Conservation (phyloP, 176 grass and related monocot genomes). For the Oryza glumipatula region DNA sequence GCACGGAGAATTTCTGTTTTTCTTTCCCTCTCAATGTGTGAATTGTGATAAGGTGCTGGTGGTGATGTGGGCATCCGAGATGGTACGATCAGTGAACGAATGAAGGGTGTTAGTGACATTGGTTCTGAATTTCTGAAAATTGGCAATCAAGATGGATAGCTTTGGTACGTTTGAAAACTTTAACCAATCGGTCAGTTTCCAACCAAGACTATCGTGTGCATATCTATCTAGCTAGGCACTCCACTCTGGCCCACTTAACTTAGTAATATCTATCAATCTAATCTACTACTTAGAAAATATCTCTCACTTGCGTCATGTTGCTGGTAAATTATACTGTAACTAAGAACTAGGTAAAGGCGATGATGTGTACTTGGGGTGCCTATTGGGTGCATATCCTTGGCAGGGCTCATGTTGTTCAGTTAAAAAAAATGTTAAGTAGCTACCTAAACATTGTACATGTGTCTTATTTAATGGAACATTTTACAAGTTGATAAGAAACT, state of each 20-base stretch:
- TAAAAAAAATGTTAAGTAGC: background rate
- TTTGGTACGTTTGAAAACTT: background rate
- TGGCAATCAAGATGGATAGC: background rate
- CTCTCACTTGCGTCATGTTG: background rate
- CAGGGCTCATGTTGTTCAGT: background rate
- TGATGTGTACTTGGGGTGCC: background rate
- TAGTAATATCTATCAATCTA: background rate
- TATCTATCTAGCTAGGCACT: background rate
- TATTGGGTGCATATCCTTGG: background rate
- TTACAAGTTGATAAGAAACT: background rate
- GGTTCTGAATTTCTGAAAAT: background rate
- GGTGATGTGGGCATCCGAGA: background rate
- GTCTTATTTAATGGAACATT: background rate
- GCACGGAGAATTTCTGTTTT: background rate
- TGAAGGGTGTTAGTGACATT: slow-evolving; percentile 7
- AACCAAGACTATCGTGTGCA: background rate
- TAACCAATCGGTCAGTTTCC: background rate
- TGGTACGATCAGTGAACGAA: background rate
- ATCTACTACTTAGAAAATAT: background rate
- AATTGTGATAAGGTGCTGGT: background rate
- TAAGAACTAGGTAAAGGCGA: background rate
- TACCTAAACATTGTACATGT: background rate
- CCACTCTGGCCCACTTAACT: background rate
- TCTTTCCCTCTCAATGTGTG: background rate
- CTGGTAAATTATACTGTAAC: background rate